A percentile compares a stretch with the other conserved stretches of the same genome.
phyloP scores from a whole-genome alignment of 2,329 filamentous ascomycete species.

The Phyllosticta citrichinensis region DNA sequence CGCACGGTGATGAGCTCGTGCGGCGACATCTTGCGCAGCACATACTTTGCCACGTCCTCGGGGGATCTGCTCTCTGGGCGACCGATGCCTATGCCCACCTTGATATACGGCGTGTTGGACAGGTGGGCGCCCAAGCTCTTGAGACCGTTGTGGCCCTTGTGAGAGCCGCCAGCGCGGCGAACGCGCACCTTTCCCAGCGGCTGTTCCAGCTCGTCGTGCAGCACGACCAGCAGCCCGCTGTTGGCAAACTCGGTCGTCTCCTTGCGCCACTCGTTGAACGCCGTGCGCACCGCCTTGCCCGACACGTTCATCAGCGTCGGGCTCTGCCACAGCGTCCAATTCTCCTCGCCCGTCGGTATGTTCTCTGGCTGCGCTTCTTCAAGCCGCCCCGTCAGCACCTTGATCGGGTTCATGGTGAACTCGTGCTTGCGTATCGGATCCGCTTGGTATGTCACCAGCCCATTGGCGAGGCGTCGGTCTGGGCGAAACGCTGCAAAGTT shows the following conservation, averaged over 20 bases:
- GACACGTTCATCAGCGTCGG: constrained; percentile 76
- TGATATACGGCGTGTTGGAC: constrained; percentile 33
- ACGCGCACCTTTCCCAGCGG: constrained; percentile 57
- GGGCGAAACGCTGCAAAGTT: constrained; percentile 30
- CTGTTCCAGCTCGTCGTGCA: constrained; percentile 83
- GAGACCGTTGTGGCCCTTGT: constrained; percentile 36
- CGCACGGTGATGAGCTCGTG: constrained; percentile 39
- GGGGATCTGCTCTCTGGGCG: constrained; percentile 60
- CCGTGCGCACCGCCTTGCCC: constrained; percentile 45
- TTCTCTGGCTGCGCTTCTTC: not conserved
- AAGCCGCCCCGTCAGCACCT: not conserved
- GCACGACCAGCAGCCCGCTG: constrained; percentile 52
- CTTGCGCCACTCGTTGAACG: constrained; percentile 4
- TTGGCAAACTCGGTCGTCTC: constrained; percentile 11
- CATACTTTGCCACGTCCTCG: constrained; percentile 62
- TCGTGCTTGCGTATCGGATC: not conserved
- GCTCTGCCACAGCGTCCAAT: constrained; percentile 62
- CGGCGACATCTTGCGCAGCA: constrained; percentile 56
- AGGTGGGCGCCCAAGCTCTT: constrained; percentile 31
- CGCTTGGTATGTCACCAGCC: constrained; percentile 17
- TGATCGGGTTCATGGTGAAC: not conserved
- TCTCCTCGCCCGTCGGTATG: constrained; percentile 14
- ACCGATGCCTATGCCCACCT: constrained; percentile 81
- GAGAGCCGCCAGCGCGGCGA: constrained; percentile 44
- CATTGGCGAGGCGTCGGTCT: constrained; percentile 18